These are phyloP conservation scores for Microcyclospora pomicola DNA, from an alignment of 2,329 filamentous ascomycete species.

Conservation along the genomic window DNA sequence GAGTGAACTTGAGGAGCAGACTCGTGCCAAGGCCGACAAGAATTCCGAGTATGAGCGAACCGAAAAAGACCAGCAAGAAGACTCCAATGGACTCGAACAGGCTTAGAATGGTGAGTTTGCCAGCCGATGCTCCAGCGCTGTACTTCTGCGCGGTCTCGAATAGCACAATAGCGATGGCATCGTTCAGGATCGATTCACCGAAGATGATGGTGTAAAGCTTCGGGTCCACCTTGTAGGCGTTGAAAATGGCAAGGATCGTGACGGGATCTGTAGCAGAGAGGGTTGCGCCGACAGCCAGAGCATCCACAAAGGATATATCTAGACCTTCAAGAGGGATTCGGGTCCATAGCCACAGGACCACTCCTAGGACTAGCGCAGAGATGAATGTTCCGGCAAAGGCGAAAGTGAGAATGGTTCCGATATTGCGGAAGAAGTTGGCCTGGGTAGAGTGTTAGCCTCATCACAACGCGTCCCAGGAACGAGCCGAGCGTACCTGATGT, in stretches of 20 bases:
- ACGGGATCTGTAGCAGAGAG: constrained; percentile 94
- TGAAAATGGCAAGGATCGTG: constrained; percentile 96
- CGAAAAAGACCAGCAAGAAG: constrained; percentile 93
- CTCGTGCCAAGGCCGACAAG: constrained; percentile 77
- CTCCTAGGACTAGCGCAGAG: constrained; percentile 83
- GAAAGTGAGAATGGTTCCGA: constrained; percentile 92
- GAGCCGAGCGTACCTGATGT: constrained; percentile 49
- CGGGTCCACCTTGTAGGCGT: constrained; percentile 96
- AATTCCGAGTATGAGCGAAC: constrained; percentile 79
- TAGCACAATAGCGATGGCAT: constrained; percentile 94
- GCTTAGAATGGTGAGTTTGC: constrained; percentile 61
- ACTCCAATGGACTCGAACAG: constrained; percentile 85
- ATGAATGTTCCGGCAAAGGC: constrained; percentile 96
- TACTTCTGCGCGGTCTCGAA: constrained; percentile 97
- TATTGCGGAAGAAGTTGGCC: constrained; percentile 97
- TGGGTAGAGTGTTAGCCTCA: constrained; percentile 10
- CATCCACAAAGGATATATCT: constrained; percentile 82
- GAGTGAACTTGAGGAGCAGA: constrained; percentile 83
- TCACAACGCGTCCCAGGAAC: not conserved
- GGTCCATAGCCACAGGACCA: constrained; percentile 81
- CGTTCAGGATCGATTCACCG: constrained; percentile 93
- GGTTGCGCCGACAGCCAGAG: constrained; percentile 90
- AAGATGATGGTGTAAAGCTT: constrained; percentile 99
- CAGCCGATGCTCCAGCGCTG: constrained; percentile 55
- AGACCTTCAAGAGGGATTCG: constrained; percentile 74